Evolutionary conservation across 1,284 basidiomycete species (phyloP).

Genomic region (Apiotrichum veenhuisii): DNA sequence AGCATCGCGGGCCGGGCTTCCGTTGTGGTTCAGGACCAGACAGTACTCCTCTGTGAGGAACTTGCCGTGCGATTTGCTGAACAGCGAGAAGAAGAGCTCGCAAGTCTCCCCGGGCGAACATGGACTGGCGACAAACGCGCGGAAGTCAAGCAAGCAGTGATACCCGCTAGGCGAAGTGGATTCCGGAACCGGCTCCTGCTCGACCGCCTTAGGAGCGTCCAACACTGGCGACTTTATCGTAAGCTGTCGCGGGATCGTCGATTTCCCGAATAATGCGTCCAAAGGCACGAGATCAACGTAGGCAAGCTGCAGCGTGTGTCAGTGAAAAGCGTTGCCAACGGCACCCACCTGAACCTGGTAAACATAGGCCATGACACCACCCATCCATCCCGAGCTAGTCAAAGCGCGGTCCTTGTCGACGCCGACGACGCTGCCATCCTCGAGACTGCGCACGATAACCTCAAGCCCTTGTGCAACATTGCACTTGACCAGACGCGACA

Average conservation of each 20-base stretch:
- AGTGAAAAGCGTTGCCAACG: neutral
- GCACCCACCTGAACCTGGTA: conserved; percentile 56
- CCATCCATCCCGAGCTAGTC: conserved; percentile 77
- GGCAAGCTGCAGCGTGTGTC: conserved; percentile 55
- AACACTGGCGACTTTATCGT: conserved; percentile 11
- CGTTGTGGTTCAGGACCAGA: conserved; percentile 84
- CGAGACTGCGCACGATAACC: conserved; percentile 90
- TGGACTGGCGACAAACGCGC: conserved; percentile 83
- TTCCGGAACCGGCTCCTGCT: neutral
- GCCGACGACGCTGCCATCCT: conserved; percentile 79
- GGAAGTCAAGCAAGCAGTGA: conserved; percentile 82
- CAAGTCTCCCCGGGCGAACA: conserved; percentile 86
- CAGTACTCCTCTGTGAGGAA: conserved; percentile 96
- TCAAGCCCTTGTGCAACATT: conserved; percentile 91
- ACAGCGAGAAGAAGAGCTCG: conserved; percentile 91
- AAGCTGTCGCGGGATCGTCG: conserved; percentile 10
- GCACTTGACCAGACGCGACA: conserved; percentile 78
- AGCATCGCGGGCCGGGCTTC: conserved; percentile 72
- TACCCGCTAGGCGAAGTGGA: conserved; percentile 53
- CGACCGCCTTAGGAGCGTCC: neutral
- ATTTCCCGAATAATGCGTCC: conserved; percentile 38
- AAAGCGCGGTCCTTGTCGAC: conserved; percentile 70
- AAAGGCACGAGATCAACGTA: conserved; percentile 63
- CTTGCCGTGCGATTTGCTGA: conserved; percentile 71
- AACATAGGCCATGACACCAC: conserved; percentile 61